These are phyloP conservation scores for Fusarium pilosicola DNA, from an alignment of 2,329 filamentous ascomycete genomes.

Conservation along the genomic window DNA sequence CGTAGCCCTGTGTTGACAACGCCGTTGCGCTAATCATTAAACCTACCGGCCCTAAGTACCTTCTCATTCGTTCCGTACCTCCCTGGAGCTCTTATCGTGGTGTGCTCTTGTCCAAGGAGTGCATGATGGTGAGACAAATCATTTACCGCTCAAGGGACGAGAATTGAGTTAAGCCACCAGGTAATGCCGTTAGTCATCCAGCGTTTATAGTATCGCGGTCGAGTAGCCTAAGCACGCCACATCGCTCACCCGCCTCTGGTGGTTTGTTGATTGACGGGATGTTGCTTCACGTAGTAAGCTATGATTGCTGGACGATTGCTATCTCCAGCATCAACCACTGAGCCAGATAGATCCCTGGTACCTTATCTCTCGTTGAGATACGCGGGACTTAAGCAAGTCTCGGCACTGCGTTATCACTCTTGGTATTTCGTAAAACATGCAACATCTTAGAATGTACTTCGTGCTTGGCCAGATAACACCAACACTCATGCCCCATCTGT, in stretches of 20 bases:
- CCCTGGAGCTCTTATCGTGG: not conserved
- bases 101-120: slow-evolving; percentile 1
- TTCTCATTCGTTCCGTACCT: not conserved
- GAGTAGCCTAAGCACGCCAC: slow-evolving; percentile 3
- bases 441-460: slow-evolving; percentile 1
- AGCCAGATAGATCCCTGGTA: not conserved
- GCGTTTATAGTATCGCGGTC: not conserved
- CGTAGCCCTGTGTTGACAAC: not conserved
- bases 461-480: slow-evolving; percentile 34
- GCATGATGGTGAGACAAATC: slow-evolving; percentile 11
- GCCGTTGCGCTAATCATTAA: not conserved
- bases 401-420: slow-evolving; percentile 27
- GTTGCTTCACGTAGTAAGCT: not conserved
- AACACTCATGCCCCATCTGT: slow-evolving; percentile 23
- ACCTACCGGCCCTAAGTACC: not conserved
- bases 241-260: not conserved
- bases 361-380: slow-evolving; percentile 19
- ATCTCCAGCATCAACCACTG: not conserved
- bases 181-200: slow-evolving; percentile 22
- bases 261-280: not conserved
- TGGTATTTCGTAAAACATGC: slow-evolving; percentile 20
- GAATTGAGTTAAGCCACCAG: not conserved
- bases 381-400: slow-evolving; percentile 4
- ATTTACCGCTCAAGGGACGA: not conserved
- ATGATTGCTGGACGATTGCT: not conserved